Evolutionary conservation across 805 yeast genomes (phyloP).

Genomic region (Metschnikowia chrysomelidarum): DNA sequence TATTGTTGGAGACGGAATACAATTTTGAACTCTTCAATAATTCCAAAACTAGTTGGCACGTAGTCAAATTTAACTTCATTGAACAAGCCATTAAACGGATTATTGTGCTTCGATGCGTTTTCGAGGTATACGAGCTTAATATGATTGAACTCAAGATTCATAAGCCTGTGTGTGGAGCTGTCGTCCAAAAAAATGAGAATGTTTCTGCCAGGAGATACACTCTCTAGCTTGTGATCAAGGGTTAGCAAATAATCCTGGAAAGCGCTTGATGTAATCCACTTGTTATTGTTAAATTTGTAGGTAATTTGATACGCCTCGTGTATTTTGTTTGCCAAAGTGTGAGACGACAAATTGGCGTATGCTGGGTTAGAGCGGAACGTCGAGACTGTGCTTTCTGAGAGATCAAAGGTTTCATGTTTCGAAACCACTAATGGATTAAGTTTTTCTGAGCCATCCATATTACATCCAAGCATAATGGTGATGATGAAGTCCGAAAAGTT

Average conservation of each 20-base stretch:
- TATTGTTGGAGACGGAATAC: constrained; percentile 59
- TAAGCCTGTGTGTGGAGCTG: constrained; percentile 59
- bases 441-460: constrained; percentile 62
- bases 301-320: constrained; percentile 50
- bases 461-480: constrained; percentile 61
- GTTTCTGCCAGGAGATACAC: constrained; percentile 42
- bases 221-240: constrained; percentile 55
- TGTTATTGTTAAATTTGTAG: constrained; percentile 58
- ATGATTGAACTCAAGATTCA: constrained; percentile 36
- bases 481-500: constrained; percentile 40
- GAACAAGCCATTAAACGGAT: constrained; percentile 31
- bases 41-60: constrained; percentile 64
- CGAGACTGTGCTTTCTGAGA: constrained; percentile 26
- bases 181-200: constrained; percentile 59
- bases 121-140: constrained; percentile 37
- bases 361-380: constrained; percentile 17
- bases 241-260: constrained; percentile 62
- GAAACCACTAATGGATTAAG: constrained; percentile 61
- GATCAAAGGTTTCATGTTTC: constrained; percentile 47
- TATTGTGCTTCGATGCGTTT: constrained; percentile 37
- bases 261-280: constrained; percentile 61
- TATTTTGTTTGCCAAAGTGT: constrained; percentile 37
- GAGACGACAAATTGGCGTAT: constrained; percentile 12
- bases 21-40: constrained; percentile 58
- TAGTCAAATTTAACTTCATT: constrained; percentile 52